Percentiles rank a stretch among this genome's conserved stretches.
These are phyloP conservation scores for Mortierella sp. DNA, from an alignment of 371 early-diverging fungal genomes.

Conservation along the genomic window DNA sequence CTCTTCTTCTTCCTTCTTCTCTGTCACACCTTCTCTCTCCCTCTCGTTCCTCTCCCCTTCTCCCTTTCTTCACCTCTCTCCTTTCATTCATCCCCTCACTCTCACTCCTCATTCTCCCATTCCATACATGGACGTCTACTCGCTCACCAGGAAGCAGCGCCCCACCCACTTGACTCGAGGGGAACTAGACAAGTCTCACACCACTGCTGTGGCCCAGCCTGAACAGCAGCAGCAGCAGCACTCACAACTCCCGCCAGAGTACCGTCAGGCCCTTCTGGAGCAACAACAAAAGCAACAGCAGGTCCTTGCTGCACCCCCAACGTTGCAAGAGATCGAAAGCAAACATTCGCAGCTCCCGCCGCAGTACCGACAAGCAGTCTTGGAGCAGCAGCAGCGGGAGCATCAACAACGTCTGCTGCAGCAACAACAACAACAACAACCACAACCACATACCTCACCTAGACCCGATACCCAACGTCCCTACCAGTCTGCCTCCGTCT, in stretches of 20 bases:
- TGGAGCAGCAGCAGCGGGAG: slow-evolving; percentile 53
- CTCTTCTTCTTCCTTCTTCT: background rate
- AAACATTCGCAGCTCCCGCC: slow-evolving; percentile 55
- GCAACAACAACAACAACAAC: slow-evolving; percentile 32
- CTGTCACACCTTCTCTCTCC: slow-evolving; percentile 5
- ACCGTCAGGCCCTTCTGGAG: slow-evolving; percentile 22
- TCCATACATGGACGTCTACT: slow-evolving; percentile 69
- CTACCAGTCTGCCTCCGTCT: slow-evolving; percentile 21
- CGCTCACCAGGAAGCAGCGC: slow-evolving; percentile 70
- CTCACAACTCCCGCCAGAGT: slow-evolving; percentile 33
- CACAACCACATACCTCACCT: slow-evolving; percentile 20
- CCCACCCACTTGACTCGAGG: slow-evolving; percentile 71
- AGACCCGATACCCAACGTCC: slow-evolving; percentile 24
- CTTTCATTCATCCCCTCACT: slow-evolving; percentile 1
- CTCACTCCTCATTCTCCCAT: slow-evolving; percentile 2
- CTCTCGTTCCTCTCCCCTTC: background rate
- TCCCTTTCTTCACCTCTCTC: background rate
- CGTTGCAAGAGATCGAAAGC: slow-evolving; percentile 49
- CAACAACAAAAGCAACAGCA: slow-evolving; percentile 24
- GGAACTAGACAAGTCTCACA: slow-evolving; percentile 34
- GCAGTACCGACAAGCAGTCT: slow-evolving; percentile 56
- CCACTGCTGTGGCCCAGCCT: slow-evolving; percentile 17
- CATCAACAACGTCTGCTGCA: slow-evolving; percentile 45
- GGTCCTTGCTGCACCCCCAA: slow-evolving; percentile 34
- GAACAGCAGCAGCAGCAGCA: slow-evolving; percentile 13